phyloP scores from a whole-genome alignment of 805 yeast species.

The Ogataea nonfermentans region DNA sequence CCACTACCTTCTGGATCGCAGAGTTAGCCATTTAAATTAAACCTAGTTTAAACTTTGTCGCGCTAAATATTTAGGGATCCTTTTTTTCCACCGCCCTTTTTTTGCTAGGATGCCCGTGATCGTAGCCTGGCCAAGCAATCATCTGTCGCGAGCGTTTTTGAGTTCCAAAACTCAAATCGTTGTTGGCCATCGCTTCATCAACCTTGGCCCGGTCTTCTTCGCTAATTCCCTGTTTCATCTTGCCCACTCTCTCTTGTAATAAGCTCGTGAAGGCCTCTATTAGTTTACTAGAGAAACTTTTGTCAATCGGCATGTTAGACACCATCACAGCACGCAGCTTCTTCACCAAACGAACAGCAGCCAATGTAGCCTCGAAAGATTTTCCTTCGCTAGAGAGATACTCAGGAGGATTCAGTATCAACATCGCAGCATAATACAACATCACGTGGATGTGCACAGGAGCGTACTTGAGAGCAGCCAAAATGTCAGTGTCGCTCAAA shows the following conservation, averaged over 20 bases:
- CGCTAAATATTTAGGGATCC: constrained; percentile 5
- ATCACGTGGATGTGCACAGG: constrained; percentile 74
- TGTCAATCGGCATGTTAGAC: constrained; percentile 51
- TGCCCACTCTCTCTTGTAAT: constrained; percentile 29
- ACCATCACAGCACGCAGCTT: constrained; percentile 42
- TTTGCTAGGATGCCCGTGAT: constrained; percentile 58
- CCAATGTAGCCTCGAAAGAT: constrained; percentile 33
- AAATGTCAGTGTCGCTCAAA: constrained; percentile 56
- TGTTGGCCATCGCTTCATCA: constrained; percentile 23
- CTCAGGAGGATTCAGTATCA: constrained; percentile 49
- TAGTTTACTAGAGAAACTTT: constrained; percentile 46
- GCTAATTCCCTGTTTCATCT: constrained; percentile 22
- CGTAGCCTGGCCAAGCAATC: constrained; percentile 65
- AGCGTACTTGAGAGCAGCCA: constrained; percentile 54
- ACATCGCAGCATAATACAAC: constrained; percentile 64
- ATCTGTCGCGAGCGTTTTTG: constrained; percentile 31
- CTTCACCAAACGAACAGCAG: constrained; percentile 42
- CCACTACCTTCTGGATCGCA: constrained; percentile 10
- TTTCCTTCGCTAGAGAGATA: constrained; percentile 24
- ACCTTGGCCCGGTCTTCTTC: constrained; percentile 15
- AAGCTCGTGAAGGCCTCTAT: constrained; percentile 31
- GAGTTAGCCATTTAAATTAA: constrained; percentile 3
- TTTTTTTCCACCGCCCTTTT: constrained; percentile 6
- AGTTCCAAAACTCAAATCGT: constrained; percentile 13
- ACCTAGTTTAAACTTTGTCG: constrained; percentile 2